These are phyloP conservation scores for Tolypocladium sp. DNA, from an alignment of 2,329 filamentous ascomycete species.

Conservation along the genomic window DNA sequence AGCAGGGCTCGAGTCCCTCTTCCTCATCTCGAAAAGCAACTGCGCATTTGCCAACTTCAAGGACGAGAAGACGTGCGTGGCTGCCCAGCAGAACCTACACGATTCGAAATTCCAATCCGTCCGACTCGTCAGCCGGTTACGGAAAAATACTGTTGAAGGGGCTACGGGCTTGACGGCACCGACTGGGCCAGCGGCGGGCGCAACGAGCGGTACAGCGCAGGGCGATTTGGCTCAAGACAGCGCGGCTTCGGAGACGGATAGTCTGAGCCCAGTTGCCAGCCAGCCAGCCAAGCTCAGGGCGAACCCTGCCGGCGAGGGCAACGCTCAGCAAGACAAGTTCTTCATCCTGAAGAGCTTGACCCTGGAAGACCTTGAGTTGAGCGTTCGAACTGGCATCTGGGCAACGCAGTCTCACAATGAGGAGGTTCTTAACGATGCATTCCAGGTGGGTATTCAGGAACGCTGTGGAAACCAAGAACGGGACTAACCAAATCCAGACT, in stretches of 20 bases:
- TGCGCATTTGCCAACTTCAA: conserved; percentile 96
- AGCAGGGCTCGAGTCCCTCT: conserved; percentile 74
- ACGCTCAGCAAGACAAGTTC: conserved; percentile 33
- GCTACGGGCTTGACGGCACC: conserved; percentile 39
- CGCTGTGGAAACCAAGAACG: too few species aligned
- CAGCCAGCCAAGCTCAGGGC: not conserved
- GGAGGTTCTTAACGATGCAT: conserved; percentile 71
- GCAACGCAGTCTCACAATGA: conserved; percentile 94
- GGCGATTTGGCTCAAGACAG: conserved; percentile 7
- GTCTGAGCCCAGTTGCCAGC: conserved; percentile 3
- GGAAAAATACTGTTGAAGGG: conserved; percentile 45
- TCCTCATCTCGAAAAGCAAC: conserved; percentile 93
- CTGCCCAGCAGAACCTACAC: conserved; percentile 76
- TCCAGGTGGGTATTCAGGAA: conserved; percentile 49
- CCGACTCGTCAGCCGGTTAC: conserved; percentile 73
- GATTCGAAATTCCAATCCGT: conserved; percentile 85
- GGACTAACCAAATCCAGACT: conserved; percentile 37
- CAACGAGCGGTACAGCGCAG: conserved; percentile 10
- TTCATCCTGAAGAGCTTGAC: conserved; percentile 93
- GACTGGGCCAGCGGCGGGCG: conserved; percentile 42
- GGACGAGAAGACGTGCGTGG: conserved; percentile 64
- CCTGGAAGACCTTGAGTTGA: conserved; percentile 79
- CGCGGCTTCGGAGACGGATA: not conserved
- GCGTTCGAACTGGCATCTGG: conserved; percentile 83
- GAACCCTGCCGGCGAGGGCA: not conserved